These are phyloP conservation scores for Berberis vulgaris DNA, from an alignment of 164 flowering plant genomes.

Conservation along the genomic window DNA sequence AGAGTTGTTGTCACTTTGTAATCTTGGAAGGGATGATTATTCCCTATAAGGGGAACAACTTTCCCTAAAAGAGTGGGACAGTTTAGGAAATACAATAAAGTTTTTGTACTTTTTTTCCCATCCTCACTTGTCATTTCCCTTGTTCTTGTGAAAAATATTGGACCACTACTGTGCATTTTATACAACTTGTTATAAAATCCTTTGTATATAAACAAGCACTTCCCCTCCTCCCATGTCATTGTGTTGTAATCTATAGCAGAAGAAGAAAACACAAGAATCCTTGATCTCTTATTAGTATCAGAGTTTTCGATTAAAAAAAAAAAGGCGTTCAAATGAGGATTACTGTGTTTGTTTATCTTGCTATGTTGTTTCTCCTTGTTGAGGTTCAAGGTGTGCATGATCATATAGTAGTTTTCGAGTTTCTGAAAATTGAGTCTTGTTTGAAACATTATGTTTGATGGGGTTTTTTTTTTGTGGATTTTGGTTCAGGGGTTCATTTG, in stretches of 20 bases:
- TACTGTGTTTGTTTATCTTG: constrained; percentile 14
- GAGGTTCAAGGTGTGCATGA: constrained; percentile 29
- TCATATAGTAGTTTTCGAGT: not conserved
- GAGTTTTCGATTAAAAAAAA: not conserved
- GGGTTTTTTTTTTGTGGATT: not conserved
- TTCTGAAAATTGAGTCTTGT: no score
- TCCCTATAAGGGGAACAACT: not conserved
- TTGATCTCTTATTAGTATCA: not conserved
- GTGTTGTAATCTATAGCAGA: not conserved
- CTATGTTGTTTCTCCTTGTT: constrained; percentile 22
- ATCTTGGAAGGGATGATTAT: no score
- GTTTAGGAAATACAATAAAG: not conserved
- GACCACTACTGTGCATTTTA: not conserved
- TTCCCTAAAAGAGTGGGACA: not conserved
- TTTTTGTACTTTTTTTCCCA: not conserved
- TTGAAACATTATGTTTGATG: not conserved
- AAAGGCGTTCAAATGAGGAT: constrained; percentile 21
- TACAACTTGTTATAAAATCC: not conserved
- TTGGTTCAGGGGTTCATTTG: constrained; percentile 28
- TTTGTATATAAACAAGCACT: no score
- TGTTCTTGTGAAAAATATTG: no score
- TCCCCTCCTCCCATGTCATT: no score
- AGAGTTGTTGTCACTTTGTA: no score
- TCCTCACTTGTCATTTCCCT: not conserved
- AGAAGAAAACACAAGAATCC: not conserved